These are phyloP conservation scores for Panicum miliaceum DNA, from an alignment of 176 grass and related monocot species.

Conservation along the genomic window DNA sequence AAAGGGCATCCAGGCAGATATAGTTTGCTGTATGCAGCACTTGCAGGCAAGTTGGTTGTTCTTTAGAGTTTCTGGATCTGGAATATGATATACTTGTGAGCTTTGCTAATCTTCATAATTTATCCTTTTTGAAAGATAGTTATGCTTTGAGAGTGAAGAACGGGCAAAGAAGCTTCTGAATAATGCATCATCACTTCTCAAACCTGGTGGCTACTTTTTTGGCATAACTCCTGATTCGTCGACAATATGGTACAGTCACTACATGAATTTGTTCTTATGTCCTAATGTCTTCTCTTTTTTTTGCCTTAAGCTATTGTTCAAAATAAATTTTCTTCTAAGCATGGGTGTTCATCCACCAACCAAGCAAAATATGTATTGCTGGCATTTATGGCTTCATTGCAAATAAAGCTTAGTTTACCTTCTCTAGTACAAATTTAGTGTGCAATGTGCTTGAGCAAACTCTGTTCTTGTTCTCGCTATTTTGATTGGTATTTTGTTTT, in stretches of 20 bases:
- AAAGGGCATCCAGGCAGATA: slow-evolving; percentile 69
- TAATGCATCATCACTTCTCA: slow-evolving; percentile 82
- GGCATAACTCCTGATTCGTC: slow-evolving; percentile 90
- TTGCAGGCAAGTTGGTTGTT: slow-evolving; percentile 61
- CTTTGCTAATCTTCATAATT: slow-evolving; percentile 44
- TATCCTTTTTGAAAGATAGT: slow-evolving; percentile 59
- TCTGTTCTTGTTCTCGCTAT: background rate
- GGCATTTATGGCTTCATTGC: slow-evolving; percentile 4
- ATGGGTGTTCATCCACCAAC: background rate
- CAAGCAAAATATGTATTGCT: background rate
- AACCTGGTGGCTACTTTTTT: slow-evolving; percentile 83
- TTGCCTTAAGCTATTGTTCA: background rate
- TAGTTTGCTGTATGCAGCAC: slow-evolving; percentile 84
- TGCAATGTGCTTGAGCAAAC: background rate
- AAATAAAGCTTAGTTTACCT: background rate
- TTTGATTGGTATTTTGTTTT: background rate
- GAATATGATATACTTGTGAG: slow-evolving; percentile 4
- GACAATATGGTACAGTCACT: slow-evolving; percentile 72
- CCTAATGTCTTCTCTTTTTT: background rate
- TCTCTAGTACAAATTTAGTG: background rate
- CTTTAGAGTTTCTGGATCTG: background rate
- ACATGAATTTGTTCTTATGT: slow-evolving; percentile 23
- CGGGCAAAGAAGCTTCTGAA: slow-evolving; percentile 70
- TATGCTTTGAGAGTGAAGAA: slow-evolving; percentile 84
- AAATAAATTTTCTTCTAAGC: background rate